phyloP scores from a whole-genome alignment of 2,329 filamentous ascomycete species.

The Penicillium sp. region DNA sequence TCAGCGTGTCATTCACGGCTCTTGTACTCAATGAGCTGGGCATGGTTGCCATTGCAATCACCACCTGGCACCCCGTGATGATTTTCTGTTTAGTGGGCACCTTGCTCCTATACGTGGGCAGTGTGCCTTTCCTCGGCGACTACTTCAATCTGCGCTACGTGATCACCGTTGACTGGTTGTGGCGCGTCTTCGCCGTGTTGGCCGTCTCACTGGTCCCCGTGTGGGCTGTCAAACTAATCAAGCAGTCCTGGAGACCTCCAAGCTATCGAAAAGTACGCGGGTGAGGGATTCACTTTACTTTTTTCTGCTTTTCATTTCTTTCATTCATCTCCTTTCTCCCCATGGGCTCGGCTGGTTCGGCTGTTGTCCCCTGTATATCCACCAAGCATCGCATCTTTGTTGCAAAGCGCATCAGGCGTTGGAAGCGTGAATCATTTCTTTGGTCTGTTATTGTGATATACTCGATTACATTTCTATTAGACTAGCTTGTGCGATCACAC shows the following conservation, averaged over 20 bases:
- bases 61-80: conserved; percentile 96
- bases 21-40: conserved; percentile 92
- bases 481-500: neutral
- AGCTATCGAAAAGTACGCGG: conserved; percentile 85
- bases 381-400: conserved; percentile 14
- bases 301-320: conserved; percentile 8
- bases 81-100: conserved; percentile 83
- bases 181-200: conserved; percentile 80
- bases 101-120: conserved; percentile 76
- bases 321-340: neutral
- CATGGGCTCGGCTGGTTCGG: neutral
- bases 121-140: conserved; percentile 81
- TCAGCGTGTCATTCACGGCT: conserved; percentile 88
- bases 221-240: conserved; percentile 83
- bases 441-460: neutral
- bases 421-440: conserved; percentile 13
- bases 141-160: conserved; percentile 89
- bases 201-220: conserved; percentile 83
- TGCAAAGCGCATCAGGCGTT: conserved; percentile 19
- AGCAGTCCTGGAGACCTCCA: conserved; percentile 83
- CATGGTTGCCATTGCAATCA: conserved; percentile 97
- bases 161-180: conserved; percentile 79
- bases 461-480: conserved; percentile 3
- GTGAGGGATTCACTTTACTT: conserved; percentile 22
- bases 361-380: conserved; percentile 16